Evolutionary conservation across 1,284 basidiomycete species (phyloP), one percentile per base, ranked within the genome.

Genomic region (Trichosporon sp.): DNA sequence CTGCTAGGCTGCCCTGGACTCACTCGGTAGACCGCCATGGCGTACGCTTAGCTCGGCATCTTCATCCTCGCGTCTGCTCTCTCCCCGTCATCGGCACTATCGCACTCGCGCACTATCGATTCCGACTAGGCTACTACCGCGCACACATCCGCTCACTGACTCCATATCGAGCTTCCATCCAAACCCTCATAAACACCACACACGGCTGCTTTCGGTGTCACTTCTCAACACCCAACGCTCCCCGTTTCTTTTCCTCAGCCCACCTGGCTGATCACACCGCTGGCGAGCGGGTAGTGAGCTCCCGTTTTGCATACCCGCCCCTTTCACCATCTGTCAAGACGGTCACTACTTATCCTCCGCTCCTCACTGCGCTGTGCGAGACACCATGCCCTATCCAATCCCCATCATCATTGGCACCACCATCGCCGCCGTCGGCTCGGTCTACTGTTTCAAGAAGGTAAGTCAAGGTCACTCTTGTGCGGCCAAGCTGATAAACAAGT

Each of bases 401-500:
- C 72, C 73, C 10, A 67, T 76, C 57, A 73, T 75, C 49, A 70
- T 76, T 36, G 71, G 74, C 40, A 71, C 72, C 10, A 71, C 74
- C 23, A 63, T 78, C n/a, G 75, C 75, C 3, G 67, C 76, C 33
- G 69, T 76, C 36, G 73, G 75, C 19, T 73, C 74, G 0, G 76
- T 73, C 2, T 77, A 77, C 59, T 74, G 71, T 1, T 75, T 78
- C 67, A 78, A 78, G 62, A 78, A 78, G 71, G 75, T 75, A 21
- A 56, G 73, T 64, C 0, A 3, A 11, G 29, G 11, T 16, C 8
- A 13, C 33, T 13, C 21, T 58, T 36, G 13, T 44, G 7, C 13
- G 29, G 0, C 13, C 29, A 19, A 4, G 40, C 59, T 64, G 56
- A 64, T 19, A n/a, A n/a, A 14, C 10, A 56, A 78, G 77, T 76